Base-by-base conservation (phyloP, 305 asterid species). In the Andrographis paniculata region DNA sequence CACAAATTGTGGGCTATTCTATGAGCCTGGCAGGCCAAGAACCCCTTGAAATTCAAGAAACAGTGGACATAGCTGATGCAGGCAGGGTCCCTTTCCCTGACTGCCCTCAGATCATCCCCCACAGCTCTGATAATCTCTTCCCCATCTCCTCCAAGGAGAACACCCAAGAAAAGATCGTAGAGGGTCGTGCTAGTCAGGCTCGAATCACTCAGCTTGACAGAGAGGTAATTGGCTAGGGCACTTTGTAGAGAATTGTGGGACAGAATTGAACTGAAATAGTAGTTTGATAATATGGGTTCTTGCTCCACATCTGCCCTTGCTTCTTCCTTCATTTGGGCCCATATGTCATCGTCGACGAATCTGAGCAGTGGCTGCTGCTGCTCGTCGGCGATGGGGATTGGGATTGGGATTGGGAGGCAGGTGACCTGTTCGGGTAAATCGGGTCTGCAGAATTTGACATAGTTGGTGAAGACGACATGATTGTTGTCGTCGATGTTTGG, bases 21-120 rank as follows among this genome's bases (percentile, higher is more conserved):
- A 40, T 87, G 94, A 15, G 93, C 73, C 20, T 87, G 84, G 30
- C 80, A 72, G 0, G 94, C 94, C 22, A 80, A 45, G 48, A 87
- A 87, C 0, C 96, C 96, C 52, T 87, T 87, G 11, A 82, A 87
- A 64, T 80, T 82, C 71, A 87, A 58, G 71, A 87, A 80, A 60
- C 93, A 77, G 48, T 87, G 94, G 0, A 76, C 84, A 22, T 76
- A 83, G 41, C 89, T 81, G 14, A 82, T 70, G 62, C 96, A 87
- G 42, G 96, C 96, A 1, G 96, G 96, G 55, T 87, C 96, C 53
- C 96, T 68, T 49, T 75, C 89, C 61, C 74, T 82, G 6, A 80
- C 89, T 0, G 94, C 96, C 56, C 62, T 62, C 50, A 87, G 42
- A 62, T 83, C 96, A 46, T 64, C 77, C n/a, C 21, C 28, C 0